Base-by-base conservation (phyloP, 768 basidiomycete species). In the Russula abietina region DNA sequence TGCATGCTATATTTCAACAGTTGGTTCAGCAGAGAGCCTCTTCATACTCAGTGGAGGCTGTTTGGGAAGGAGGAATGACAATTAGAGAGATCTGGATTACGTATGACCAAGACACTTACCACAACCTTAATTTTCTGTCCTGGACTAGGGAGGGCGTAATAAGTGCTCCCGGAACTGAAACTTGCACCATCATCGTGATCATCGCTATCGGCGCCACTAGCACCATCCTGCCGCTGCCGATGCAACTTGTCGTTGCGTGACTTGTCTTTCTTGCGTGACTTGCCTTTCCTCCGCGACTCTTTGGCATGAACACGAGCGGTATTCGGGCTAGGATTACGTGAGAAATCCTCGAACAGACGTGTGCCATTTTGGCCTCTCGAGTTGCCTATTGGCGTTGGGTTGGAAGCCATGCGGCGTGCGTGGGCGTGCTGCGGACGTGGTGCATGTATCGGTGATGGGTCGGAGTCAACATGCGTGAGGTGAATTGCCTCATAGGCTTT, bases 51-150 rank as follows among this genome's bases (percentile, higher is more conserved):
- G 36, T 24, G 66, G 60, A 41, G 50, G 43, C 66, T 67, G 24
- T 30, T n/a, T n/a, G 4, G 57, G 22, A 24, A 51, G 8, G 9
- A 24, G 36, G 12, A 24, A 28, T 43, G 4, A 46, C 32, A 4
- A 45, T 46, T 46, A 36, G 36, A 59, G 30, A 45, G n/a, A n/a
- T 22, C 43, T 45, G 10, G 43, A 24, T 16, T 9, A 14, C 4
- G 48, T 28, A 17, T 53, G 10, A 12, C 22, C 41, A 39, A 36
- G 61, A 52, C 22, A 80, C 88, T 79, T 74, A 89, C 88, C 69
- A 89, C 79, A 65, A 88, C 80, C 71, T 85, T 87, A 60, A 88
- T 81, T 68, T 88, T 90, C 70, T 88, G 86, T 22, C 86, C 85
- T 12, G 82, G 81, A 12, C 81, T 78, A 3, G 87, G 87, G 45